Evolutionary conservation across 176 grass and related monocot species (phyloP).

Genomic region (Oryza rufipogon): DNA sequence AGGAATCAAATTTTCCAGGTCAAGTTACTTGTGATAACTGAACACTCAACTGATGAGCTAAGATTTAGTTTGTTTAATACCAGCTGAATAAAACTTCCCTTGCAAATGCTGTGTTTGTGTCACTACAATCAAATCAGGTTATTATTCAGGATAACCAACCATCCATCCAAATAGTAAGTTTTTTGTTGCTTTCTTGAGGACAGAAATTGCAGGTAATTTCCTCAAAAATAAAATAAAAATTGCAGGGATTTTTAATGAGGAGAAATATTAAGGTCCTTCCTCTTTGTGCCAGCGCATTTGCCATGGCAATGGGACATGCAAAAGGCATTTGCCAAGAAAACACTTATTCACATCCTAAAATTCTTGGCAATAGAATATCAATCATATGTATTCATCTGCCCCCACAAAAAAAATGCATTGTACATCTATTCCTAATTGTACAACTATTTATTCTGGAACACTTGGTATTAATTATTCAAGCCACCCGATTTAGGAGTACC

Average conservation of each 20-base stretch:
- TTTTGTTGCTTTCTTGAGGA: neutral
- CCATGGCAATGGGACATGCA: too few relatives aligned
- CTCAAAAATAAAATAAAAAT: neutral
- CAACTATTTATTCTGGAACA: neutral
- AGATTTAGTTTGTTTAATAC: neutral
- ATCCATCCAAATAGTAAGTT: neutral
- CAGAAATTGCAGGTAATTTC: neutral
- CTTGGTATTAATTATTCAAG: neutral
- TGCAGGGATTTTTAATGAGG: neutral
- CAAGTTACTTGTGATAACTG: constrained; percentile 44
- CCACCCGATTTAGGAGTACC: constrained; percentile 5
- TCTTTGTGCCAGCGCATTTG: neutral
- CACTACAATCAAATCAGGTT: neutral
- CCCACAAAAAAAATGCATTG: neutral
- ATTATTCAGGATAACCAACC: constrained; percentile 22
- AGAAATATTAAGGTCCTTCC: neutral
- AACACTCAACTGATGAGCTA: constrained; percentile 44
- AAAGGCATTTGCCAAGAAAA: neutral
- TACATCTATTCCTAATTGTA: neutral
- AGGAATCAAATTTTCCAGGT: constrained; percentile 16
- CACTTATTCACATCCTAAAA: neutral
- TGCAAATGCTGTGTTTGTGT: neutral
- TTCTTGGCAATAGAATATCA: neutral
- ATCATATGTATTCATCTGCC: neutral
- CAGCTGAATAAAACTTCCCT: neutral